Percentiles rank a stretch among this genome's conserved stretches.
Conservation (phyloP, 164 flowering plant genomes). For the Stephania cephalantha region DNA sequence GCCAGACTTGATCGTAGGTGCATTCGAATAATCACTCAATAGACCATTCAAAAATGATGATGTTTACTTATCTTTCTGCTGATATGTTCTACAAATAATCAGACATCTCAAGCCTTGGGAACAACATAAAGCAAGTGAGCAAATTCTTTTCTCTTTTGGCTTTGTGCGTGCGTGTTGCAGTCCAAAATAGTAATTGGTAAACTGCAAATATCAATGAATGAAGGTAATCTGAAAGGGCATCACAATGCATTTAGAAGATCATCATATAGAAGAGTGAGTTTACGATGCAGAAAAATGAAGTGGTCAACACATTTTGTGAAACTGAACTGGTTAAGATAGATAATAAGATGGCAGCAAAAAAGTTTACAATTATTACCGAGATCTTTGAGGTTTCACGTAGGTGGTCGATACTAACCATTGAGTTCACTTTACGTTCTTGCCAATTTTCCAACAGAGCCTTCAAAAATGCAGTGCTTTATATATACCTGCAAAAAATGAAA, state of each 20-base stretch:
- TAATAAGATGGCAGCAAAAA: neutral
- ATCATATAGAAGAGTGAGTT: neutral
- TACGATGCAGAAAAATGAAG: neutral
- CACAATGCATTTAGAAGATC: neutral
- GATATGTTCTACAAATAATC: too few species aligned
- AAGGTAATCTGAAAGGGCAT: neutral
- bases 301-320: too few species aligned
- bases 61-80: too few species aligned
- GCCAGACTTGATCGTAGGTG: too few species aligned
- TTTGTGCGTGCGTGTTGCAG: neutral
- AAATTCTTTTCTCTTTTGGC: too few species aligned
- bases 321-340: neutral
- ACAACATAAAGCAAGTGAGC: neutral
- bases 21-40: too few species aligned
- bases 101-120: too few species aligned
- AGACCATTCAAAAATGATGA: too few species aligned
- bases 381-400: neutral
- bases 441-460: neutral
- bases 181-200: neutral
- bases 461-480: neutral
- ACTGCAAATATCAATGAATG: neutral
- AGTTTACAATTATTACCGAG: neutral
- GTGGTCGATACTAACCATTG: neutral
- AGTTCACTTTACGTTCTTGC: neutral
- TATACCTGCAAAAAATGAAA: neutral